phyloP scores from a whole-genome alignment of 192 early-diverging fungal genomes.

The Coemansia reversa region DNA sequence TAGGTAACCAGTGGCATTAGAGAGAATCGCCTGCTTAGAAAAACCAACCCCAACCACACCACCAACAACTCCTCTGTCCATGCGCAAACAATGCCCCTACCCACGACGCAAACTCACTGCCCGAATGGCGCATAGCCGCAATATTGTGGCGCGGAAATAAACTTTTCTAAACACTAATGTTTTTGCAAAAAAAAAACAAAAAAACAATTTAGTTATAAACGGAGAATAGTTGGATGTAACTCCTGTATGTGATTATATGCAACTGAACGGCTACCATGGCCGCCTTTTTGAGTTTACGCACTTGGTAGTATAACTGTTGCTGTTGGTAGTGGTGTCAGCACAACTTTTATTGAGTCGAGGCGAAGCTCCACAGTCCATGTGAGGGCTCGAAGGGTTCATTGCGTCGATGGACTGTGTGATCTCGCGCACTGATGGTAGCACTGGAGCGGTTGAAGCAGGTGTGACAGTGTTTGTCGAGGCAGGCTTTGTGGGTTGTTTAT shows the following conservation, averaged over 20 bases:
- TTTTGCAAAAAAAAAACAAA: too few species aligned
- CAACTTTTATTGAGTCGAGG: background rate
- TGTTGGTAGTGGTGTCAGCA: background rate
- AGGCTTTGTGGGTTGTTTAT: conserved; percentile 9
- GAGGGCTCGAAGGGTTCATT: conserved; percentile 23
- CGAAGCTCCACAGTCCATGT: conserved; percentile 11
- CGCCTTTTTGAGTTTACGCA: conserved; percentile 15
- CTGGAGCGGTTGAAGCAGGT: conserved; percentile 19
- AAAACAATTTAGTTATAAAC: too few species aligned
- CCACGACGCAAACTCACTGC: too few species aligned
- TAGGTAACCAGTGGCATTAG: too few species aligned
- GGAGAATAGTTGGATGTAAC: too few species aligned
- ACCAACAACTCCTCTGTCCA: too few species aligned
- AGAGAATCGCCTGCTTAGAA: too few species aligned
- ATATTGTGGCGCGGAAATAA: too few species aligned
- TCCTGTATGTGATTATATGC: background rate
- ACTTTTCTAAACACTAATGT: too few species aligned
- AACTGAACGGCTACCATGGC: conserved; percentile 25
- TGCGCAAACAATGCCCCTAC: too few species aligned
- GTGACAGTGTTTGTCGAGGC: conserved; percentile 17
- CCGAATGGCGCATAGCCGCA: too few species aligned
- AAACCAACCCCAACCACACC: too few species aligned
- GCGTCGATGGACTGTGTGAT: conserved; percentile 46
- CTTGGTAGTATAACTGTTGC: background rate
- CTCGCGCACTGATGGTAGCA: conserved; percentile 48